Evolutionary conservation across 2,329 filamentous ascomycete species (phyloP).

Genomic region (Fusarium sp.): DNA sequence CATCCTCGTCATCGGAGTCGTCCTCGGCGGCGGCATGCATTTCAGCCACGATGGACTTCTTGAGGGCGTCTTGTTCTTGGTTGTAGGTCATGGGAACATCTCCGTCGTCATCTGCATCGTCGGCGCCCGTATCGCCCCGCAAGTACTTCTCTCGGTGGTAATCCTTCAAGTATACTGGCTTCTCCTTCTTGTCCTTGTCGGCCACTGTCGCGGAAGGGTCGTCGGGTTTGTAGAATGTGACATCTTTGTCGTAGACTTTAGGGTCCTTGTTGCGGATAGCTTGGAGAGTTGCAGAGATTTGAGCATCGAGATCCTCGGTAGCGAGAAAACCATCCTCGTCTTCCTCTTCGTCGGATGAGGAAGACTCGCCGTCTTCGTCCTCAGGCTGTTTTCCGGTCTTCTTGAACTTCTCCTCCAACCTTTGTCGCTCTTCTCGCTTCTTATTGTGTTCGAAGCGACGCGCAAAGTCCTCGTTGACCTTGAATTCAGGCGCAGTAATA

Average conservation of each 20-base stretch:
- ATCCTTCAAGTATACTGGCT: constrained; percentile 86
- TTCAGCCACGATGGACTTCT: constrained; percentile 80
- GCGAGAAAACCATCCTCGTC: constrained; percentile 91
- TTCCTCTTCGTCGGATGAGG: constrained; percentile 82
- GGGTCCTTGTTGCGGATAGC: constrained; percentile 94
- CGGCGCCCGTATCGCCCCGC: constrained; percentile 71
- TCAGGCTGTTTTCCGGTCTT: constrained; percentile 56
- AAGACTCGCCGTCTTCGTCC: constrained; percentile 66
- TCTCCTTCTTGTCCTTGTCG: constrained; percentile 72
- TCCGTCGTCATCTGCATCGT: constrained; percentile 69
- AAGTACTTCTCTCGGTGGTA: constrained; percentile 94
- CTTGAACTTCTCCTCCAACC: constrained; percentile 86
- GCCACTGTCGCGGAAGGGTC: constrained; percentile 52
- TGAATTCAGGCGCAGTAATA: constrained; percentile 66
- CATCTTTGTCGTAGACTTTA: constrained; percentile 83
- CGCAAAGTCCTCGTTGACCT: constrained; percentile 92
- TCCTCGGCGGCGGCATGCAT: constrained; percentile 75
- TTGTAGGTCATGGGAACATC: constrained; percentile 76
- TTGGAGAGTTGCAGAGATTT: constrained; percentile 87
- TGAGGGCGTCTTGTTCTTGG: constrained; percentile 88
- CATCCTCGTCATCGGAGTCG: constrained; percentile 66
- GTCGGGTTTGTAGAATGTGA: constrained; percentile 80
- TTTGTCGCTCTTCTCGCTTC: constrained; percentile 87
- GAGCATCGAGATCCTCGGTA: constrained; percentile 84
- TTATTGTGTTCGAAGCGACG: constrained; percentile 95